Base-by-base conservation (phyloP, 176 grass and related monocot species). In the Zizania latifolia region DNA sequence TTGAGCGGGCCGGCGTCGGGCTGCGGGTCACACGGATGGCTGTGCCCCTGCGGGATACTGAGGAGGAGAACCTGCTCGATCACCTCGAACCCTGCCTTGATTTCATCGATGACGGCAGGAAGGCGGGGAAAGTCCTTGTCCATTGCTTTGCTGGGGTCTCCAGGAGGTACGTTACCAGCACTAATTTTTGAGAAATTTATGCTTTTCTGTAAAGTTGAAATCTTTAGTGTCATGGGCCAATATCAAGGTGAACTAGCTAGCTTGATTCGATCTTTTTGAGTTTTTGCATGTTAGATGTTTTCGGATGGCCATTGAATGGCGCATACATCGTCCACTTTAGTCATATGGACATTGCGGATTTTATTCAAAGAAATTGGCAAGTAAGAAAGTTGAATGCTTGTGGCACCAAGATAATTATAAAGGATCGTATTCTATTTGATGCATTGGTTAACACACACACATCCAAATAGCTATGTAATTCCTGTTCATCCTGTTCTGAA, bases 71-170 rank as follows among this genome's bases (percentile, higher is more conserved):
- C 78, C 70, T 97, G 71, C 65, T 93, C 72, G 93, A 97, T 70
- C 89, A 88, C 70, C 78, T 93, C 66, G 79, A 86, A 22, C 79
- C 63, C 8, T 97, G 93, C 62, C 87, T 90, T 74, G 87, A 88
- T 15, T 97, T 97, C 68, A 82, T 97, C 24, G 90, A 97, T 1
- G 40, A 89, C 53, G 88, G 88, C 3, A 86, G 86, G 83, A 85
- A 80, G 58, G 86, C 54, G 14, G 90, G 88, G 29, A 79, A 53
- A 5, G 94, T 91, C 14, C 78, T 93, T 29, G 94, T 97, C 34
- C 94, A 97, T 81, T 93, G 94, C 86, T 93, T 89, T 45, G 90
- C 94, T 1, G 94, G 90, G 12, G 90, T 93, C 24, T 97, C 90
- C 2, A 81, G 94, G 78, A 97, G 94, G 94, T 97, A 86, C 10